These are phyloP conservation scores for Rhododendron griersonianum DNA, from an alignment of 148 eudicot species.

Conservation along the genomic window DNA sequence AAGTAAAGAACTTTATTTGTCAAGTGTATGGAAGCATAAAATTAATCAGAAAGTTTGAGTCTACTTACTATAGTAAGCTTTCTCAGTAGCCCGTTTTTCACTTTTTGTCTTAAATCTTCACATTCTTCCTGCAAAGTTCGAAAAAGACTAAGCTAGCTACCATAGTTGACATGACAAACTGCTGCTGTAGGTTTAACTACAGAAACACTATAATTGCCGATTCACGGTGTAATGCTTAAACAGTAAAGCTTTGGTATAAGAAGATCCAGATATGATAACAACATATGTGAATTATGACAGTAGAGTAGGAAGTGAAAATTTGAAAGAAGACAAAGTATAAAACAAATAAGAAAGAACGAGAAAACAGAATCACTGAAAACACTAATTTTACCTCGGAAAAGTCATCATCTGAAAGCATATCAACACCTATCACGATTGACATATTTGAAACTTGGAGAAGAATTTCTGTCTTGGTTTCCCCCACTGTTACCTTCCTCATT, in stretches of 20 bases:
- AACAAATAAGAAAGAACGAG: not conserved
- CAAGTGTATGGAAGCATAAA: not conserved
- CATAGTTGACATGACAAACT: conserved; percentile 6
- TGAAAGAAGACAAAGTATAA: not conserved
- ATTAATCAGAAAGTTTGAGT: not conserved
- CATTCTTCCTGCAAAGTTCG: conserved; percentile 65
- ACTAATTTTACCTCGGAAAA: conserved; percentile 54
- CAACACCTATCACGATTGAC: conserved; percentile 39
- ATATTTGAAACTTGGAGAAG: conserved; percentile 46
- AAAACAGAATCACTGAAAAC: not conserved
- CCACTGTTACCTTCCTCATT: conserved; percentile 30
- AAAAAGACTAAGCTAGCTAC: conserved; percentile 6
- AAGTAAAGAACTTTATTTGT: not conserved
- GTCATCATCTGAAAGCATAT: conserved; percentile 67
- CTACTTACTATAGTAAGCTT: conserved; percentile 56
- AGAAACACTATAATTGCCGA: not conserved
- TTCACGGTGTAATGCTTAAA: not conserved
- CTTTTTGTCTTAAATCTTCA: conserved; percentile 36
- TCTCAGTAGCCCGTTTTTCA: conserved; percentile 42
- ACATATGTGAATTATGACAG: not conserved
- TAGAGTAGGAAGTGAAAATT: not conserved
- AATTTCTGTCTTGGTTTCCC: conserved; percentile 29
- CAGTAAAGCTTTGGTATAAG: not conserved
- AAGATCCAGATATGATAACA: not conserved
- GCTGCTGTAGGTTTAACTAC: not conserved